These are phyloP conservation scores for Chrysanthemum seticuspe DNA, from an alignment of 129 eudicot genomes.

Conservation along the genomic window DNA sequence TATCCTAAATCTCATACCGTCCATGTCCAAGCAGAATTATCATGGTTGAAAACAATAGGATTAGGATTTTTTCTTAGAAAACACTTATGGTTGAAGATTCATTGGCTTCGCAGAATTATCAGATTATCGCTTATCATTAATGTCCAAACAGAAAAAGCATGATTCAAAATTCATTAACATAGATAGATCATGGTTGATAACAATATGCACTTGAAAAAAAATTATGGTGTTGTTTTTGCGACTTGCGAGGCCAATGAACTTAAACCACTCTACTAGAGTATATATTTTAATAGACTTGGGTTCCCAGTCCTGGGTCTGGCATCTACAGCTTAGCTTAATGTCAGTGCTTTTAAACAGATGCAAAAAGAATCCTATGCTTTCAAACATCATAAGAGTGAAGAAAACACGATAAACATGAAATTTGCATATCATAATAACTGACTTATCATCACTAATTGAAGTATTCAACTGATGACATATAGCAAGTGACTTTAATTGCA, in stretches of 20 bases:
- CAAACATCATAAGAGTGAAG: background rate
- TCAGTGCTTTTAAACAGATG: background rate
- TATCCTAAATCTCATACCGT: background rate
- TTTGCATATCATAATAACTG: background rate
- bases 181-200: background rate
- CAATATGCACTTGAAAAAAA: background rate
- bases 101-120: no score
- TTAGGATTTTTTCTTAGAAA: no score
- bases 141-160: background rate
- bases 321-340: background rate
- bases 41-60: background rate
- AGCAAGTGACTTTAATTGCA: constrained; percentile 10
- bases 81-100: no score
- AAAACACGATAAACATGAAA: background rate
- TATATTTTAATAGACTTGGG: background rate
- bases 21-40: constrained; percentile 4
- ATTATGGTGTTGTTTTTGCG: background rate
- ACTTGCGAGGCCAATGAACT: background rate
- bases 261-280: background rate
- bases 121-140: background rate
- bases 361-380: background rate
- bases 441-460: constrained; percentile 1
- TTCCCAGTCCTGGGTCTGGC: background rate
- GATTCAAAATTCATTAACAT: background rate
- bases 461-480: background rate